Evolutionary conservation across 148 eudicot species (phyloP).

Genomic region (Camellia granthamiana): DNA sequence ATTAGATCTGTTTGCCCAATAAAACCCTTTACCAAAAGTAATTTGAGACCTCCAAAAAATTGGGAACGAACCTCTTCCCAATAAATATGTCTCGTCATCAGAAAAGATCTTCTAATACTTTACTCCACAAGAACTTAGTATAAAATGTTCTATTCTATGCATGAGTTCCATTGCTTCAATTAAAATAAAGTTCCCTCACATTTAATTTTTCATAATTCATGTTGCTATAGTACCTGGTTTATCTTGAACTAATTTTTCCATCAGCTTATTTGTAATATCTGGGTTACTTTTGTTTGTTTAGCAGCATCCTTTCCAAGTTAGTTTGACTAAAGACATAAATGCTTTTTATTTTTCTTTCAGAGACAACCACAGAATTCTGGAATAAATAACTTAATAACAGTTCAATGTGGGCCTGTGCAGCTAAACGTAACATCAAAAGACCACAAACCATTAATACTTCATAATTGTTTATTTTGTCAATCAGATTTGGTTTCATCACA

Average conservation of each 20-base stretch:
- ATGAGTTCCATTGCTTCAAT: not conserved
- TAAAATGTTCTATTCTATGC: not conserved
- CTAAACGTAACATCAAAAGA: not conserved
- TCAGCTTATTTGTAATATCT: not conserved
- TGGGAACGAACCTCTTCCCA: not conserved
- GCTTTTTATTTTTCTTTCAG: not conserved
- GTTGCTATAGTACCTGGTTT: not conserved
- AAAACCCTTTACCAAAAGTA: not conserved
- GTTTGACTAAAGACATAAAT: not conserved
- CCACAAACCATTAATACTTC: not conserved
- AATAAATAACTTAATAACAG: not conserved
- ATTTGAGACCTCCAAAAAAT: not conserved
- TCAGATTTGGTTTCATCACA: not conserved
- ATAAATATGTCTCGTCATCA: not conserved
- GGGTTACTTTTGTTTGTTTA: not conserved
- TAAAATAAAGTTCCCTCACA: not conserved
- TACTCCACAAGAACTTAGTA: not conserved
- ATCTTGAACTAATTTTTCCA: not conserved
- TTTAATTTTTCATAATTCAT: conserved; percentile 1
- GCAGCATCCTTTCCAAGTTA: not conserved
- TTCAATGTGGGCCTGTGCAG: not conserved
- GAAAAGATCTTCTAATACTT: not conserved
- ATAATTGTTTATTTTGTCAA: conserved; percentile 1
- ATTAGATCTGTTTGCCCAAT: not conserved
- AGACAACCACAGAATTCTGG: not conserved